Percentiles rank a stretch among this genome's conserved stretches.
phyloP scores from a whole-genome alignment of 2,329 filamentous ascomycete species.

The Ustilaginoidea virens region DNA sequence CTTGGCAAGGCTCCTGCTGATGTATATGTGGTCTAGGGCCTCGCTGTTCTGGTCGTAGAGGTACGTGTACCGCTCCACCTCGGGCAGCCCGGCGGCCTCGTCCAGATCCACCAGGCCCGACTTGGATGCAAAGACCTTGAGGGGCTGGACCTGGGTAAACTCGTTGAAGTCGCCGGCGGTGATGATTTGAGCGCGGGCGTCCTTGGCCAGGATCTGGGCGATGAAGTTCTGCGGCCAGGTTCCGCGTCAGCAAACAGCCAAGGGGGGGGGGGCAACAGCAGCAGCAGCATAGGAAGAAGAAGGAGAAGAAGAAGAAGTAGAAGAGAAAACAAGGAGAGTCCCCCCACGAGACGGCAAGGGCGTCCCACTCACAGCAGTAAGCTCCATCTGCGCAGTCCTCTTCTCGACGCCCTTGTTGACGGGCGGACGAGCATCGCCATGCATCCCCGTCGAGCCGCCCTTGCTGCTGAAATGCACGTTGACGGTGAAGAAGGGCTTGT shows the following conservation, averaged over 20 bases:
- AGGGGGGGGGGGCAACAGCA: too few species aligned
- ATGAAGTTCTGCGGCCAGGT: slow-evolving; percentile 31
- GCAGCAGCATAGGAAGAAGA: too few species aligned
- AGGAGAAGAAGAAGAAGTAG: too few species aligned
- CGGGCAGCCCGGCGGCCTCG: slow-evolving; percentile 34
- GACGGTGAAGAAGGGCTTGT: slow-evolving; percentile 49
- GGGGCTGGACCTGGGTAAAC: slow-evolving; percentile 45
- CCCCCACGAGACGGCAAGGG: too few species aligned
- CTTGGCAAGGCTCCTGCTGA: slow-evolving; percentile 36
- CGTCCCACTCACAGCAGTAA: slow-evolving; percentile 39
- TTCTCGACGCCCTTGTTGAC: slow-evolving; percentile 47
- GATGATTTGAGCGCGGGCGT: slow-evolving; percentile 42
- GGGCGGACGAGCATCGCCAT: slow-evolving; percentile 51
- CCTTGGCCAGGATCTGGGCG: slow-evolving; percentile 36
- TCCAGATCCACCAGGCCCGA: slow-evolving; percentile 48
- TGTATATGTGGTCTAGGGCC: slow-evolving; percentile 55
- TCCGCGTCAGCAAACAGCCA: not conserved
- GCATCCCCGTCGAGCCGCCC: slow-evolving; percentile 46
- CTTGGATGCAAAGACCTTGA: slow-evolving; percentile 34
- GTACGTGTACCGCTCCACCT: slow-evolving; percentile 53
- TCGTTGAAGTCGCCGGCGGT: slow-evolving; percentile 59
- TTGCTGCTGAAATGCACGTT: slow-evolving; percentile 57
- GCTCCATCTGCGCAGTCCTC: slow-evolving; percentile 38
- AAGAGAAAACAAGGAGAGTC: too few species aligned
- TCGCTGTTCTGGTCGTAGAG: slow-evolving; percentile 55